phyloP scores from a whole-genome alignment of 169 alveolate species.

The Plasmodium blacklocki region DNA sequence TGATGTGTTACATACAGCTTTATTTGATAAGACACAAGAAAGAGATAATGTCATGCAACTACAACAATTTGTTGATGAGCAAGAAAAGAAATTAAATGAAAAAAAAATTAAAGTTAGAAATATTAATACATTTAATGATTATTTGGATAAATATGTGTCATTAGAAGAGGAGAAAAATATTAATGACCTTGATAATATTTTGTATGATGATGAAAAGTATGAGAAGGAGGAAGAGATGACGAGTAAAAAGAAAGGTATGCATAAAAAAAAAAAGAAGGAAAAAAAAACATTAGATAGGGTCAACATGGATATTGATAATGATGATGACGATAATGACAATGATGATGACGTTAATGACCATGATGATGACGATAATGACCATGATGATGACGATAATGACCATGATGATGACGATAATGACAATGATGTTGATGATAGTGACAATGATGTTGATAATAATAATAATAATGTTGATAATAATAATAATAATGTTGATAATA shows the following conservation, averaged over 20 bases:
- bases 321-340: background rate
- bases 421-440: background rate
- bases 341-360: background rate
- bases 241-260: background rate
- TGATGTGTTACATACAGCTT: slow-evolving; percentile 14
- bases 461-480: background rate
- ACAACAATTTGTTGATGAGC: slow-evolving; percentile 51
- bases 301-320: background rate
- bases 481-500: background rate
- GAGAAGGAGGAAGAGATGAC: background rate
- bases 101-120: slow-evolving; percentile 59
- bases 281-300: background rate
- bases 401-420: background rate
- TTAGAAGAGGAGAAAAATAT: slow-evolving; percentile 45
- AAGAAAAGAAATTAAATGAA: slow-evolving; percentile 28
- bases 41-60: slow-evolving; percentile 45
- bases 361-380: background rate
- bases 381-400: background rate
- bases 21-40: slow-evolving; percentile 63
- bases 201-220: slow-evolving; percentile 28
- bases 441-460: background rate
- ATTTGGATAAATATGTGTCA: slow-evolving; percentile 14
- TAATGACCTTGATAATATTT: slow-evolving; percentile 20
- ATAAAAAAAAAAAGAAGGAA: background rate
- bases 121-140: slow-evolving; percentile 38